Base-by-base conservation (phyloP, 352 stramenopile genomes). In the Pythium sukuiense region DNA sequence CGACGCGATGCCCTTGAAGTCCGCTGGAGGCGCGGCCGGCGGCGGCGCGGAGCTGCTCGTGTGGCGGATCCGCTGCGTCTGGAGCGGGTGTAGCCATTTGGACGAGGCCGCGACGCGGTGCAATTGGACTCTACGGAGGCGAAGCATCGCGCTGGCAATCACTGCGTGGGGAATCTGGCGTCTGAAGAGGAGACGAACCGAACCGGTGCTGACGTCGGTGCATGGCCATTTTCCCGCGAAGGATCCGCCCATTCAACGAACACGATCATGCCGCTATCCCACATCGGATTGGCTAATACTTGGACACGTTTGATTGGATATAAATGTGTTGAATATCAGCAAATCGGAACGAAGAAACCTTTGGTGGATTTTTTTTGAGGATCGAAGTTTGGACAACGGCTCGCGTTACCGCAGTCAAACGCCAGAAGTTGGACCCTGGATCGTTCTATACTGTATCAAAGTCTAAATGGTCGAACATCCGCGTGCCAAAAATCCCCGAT, bases 1-100 rank as follows among this genome's bases (percentile, higher is more conserved):
- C 57, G 73, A 77, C 5, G 73, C 73, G 29, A 80, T 67, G 18
- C 56, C 50, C 41, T 65, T 43, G 43, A 74, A 67, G 45, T 53
- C n/a, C 14, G 53, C 46, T 14, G 58, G 57, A 14, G 57, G 64
- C 52, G 58, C 41, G 48, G 57, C 29, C 9, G 55, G 55, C 5
- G 56, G 37, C 9, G 63, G 37, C 12, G 63, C 54, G 1, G 48
- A 52, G 52, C 27, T 61, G 30, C 11, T 48, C 26, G 24, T 20
- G 24, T 30, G 56, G 29, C 16, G 55, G 53, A 45, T 67, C 24
- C 27, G 13, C 20, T 32, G 43, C 8, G 27, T 37, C 29, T 37
- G 37, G 48, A 46, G 26, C 48, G 63, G 37, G 52, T 70, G 63
- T 53, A 71, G 57, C 58, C 64, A 66, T 66, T 14, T 59, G 20